Evolutionary conservation across 2,329 filamentous ascomycete species (phyloP).

Genomic region (Talaromyces amestolkiae): DNA sequence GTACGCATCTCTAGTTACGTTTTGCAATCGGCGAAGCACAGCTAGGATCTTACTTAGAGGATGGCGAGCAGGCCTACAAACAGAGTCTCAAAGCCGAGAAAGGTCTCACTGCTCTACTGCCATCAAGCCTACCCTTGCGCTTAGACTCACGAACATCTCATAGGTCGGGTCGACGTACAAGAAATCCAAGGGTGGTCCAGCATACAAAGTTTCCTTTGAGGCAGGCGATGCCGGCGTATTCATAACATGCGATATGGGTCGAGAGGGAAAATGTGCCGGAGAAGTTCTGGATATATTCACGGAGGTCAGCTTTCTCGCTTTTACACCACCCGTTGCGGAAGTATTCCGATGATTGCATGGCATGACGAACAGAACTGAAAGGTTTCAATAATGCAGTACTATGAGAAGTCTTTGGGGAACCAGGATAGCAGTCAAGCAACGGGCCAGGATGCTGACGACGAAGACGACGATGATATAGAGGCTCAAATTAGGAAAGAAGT

Average conservation of each 20-base stretch:
- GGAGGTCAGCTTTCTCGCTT: constrained; percentile 43
- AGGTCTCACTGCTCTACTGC: not conserved
- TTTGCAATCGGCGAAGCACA: not conserved
- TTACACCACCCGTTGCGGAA: not conserved
- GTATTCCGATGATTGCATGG: not conserved
- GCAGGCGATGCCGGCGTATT: constrained; percentile 61
- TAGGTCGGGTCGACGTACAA: constrained; percentile 33
- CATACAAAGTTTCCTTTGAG: constrained; percentile 30
- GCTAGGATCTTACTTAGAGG: not conserved
- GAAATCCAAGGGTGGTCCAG: constrained; percentile 27
- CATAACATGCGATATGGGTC: constrained; percentile 61
- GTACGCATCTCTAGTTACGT: not conserved
- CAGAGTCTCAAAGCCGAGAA: constrained; percentile 13
- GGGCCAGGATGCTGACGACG: constrained; percentile 18
- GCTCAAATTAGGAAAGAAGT: constrained; percentile 60
- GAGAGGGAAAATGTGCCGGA: constrained; percentile 58
- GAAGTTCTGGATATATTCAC: constrained; percentile 59
- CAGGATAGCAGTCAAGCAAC: not conserved
- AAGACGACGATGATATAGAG: constrained; percentile 56
- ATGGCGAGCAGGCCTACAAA: constrained; percentile 9
- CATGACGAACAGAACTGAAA: constrained; percentile 17
- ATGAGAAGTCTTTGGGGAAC: not conserved
- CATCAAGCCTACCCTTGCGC: not conserved
- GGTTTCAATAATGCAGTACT: constrained; percentile 5
- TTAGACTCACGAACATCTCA: not conserved